A percentile compares a stretch with the other conserved stretches of the same genome.
Evolutionary conservation across 2,329 filamentous ascomycete genomes (phyloP).

Genomic region (Bipolaris zeicola): DNA sequence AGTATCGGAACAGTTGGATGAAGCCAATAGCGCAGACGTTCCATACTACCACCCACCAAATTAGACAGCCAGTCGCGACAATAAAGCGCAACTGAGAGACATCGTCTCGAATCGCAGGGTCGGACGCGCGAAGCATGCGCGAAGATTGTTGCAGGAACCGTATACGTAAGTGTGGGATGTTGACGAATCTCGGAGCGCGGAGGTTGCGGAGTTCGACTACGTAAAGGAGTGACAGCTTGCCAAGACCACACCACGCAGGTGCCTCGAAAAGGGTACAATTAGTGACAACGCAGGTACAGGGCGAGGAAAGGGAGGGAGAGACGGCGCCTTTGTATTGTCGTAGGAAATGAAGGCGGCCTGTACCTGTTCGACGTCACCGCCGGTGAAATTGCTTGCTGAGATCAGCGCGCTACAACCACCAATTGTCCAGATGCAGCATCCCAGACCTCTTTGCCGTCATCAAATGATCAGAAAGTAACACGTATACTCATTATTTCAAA

Average conservation of each 20-base stretch:
- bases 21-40: slow-evolving; percentile 64
- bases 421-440: background rate
- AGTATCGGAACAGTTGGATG: slow-evolving; percentile 63
- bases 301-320: background rate
- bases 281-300: background rate
- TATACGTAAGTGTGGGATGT: slow-evolving; percentile 14
- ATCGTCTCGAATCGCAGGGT: slow-evolving; percentile 33
- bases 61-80: slow-evolving; percentile 55
- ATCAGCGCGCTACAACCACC: slow-evolving; percentile 3
- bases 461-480: background rate
- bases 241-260: slow-evolving; percentile 9
- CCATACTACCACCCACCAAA: slow-evolving; percentile 63
- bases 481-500: slow-evolving; percentile 1
- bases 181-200: slow-evolving; percentile 21
- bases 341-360: background rate
- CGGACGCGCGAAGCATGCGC: slow-evolving; percentile 45
- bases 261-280: background rate
- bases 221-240: slow-evolving; percentile 8
- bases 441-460: background rate
- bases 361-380: slow-evolving; percentile 8
- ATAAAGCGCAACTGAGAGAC: slow-evolving; percentile 44
- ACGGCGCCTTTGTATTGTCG: too few species aligned
- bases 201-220: slow-evolving; percentile 27
- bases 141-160: slow-evolving; percentile 17
- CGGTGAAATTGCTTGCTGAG: slow-evolving; percentile 1